phyloP scores from a whole-genome alignment of 495 filamentous ascomycete species.

The Rostrohypoxylon terebratum region DNA sequence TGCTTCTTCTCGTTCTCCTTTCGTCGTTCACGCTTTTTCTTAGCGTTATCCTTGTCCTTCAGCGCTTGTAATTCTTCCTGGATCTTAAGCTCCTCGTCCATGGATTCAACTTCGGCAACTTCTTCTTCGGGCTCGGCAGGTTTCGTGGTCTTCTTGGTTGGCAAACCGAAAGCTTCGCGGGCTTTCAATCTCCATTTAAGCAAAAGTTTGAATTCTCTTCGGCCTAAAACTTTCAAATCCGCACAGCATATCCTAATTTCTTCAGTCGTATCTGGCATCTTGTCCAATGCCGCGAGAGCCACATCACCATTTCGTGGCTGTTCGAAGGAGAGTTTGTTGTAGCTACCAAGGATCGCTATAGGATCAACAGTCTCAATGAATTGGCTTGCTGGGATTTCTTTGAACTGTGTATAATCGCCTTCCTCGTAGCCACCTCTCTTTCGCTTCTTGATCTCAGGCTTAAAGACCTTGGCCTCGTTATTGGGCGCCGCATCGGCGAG shows the following conservation, averaged over 20 bases:
- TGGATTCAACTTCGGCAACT: constrained; percentile 81
- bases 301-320: constrained; percentile 83
- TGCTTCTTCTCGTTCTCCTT: constrained; percentile 90
- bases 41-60: constrained; percentile 76
- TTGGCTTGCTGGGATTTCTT: constrained; percentile 85
- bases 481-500: constrained; percentile 89
- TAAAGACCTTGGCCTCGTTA: constrained; percentile 97
- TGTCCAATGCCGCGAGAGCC: constrained; percentile 84
- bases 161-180: constrained; percentile 90
- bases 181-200: constrained; percentile 92
- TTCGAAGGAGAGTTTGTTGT: constrained; percentile 85
- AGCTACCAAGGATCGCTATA: constrained; percentile 90
- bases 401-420: constrained; percentile 92
- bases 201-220: constrained; percentile 94
- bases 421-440: constrained; percentile 98
- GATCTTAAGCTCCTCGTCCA: constrained; percentile 93
- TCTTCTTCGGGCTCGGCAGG: constrained; percentile 71
- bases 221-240: constrained; percentile 90
- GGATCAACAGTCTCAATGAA: constrained; percentile 96
- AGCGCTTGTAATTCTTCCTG: constrained; percentile 87
- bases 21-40: constrained; percentile 82
- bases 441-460: constrained; percentile 95
- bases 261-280: constrained; percentile 90
- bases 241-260: constrained; percentile 87
- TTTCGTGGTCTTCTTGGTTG: constrained; percentile 74